Evolutionary conservation across 2,329 filamentous ascomycete species (phyloP), one percentile per base, ranked within the genome.

Genomic region (Cylindrodendrum hubeiense): DNA sequence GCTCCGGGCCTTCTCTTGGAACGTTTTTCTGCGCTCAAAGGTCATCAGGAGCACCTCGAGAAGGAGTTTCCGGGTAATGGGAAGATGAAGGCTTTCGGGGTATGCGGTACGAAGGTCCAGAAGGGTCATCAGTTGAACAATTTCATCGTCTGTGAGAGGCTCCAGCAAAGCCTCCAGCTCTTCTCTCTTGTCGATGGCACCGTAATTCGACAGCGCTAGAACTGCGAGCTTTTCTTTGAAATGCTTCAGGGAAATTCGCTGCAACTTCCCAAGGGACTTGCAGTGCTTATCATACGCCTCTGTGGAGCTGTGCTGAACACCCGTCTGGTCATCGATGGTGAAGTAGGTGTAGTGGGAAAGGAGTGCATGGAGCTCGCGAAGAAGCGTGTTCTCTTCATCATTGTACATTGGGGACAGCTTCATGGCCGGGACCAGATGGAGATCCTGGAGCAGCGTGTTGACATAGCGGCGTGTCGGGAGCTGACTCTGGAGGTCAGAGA

Each of bases 191-290:
- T 95, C 91, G 67, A 99, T 92, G 4, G 94, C 92, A 2, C 91
- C 94, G 76, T 97, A 97, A 76, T 99, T 98, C 19, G 96, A 96
- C 41, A 99, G 82, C 2, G 95, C 93, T 64, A 99, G 82, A 41
- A 99, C 91, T n/a, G 91, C 94, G 39, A 99, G 83, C 79, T 98
- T 97, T 7, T 94, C 90, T 73, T 93, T 94, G 80, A 97, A 98
- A 73, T 94, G 85, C 74, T 91, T 94, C 73, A 97, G 85, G 22
- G 91, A 89, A 50, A 90, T 88, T 64, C 93, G 82, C 78, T 99
- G 97, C 56, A 99, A 81, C 57, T 87, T 90, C n/a, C 91, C 92
- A 15, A 99, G 84, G 12, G 86, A 84, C 41, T 88, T 85, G 78
- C 94, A 97, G 78, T 98, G 94, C 21, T 86, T 86, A 68, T 96